Conservation (phyloP, 495 filamentous ascomycete species). For the Evernia prunastri region DNA sequence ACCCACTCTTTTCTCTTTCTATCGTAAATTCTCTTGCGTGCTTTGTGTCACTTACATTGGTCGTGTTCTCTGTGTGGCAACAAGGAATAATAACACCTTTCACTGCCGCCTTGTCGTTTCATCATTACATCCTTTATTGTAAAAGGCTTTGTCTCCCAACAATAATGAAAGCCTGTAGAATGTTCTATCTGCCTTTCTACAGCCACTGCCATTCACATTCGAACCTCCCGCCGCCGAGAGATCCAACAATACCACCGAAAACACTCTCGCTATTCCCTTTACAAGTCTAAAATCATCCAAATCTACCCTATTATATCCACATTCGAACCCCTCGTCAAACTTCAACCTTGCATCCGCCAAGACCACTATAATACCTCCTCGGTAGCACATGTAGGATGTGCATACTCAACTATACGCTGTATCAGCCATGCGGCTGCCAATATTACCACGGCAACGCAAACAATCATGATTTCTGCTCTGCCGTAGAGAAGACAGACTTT, state of each 20-base stretch:
- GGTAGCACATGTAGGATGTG: neutral
- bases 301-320: neutral
- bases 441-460: neutral
- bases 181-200: too few species aligned
- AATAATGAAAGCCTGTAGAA: neutral
- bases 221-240: too few species aligned
- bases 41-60: neutral
- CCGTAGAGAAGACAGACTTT: too few species aligned
- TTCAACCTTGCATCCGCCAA: neutral
- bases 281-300: neutral
- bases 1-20: neutral
- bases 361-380: neutral
- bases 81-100: neutral
- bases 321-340: neutral
- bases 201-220: too few species aligned
- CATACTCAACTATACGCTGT: neutral
- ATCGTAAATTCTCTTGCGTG: neutral
- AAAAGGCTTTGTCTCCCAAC: neutral
- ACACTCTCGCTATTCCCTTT: neutral
- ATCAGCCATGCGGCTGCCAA: neutral
- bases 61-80: neutral
- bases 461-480: neutral
- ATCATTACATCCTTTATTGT: neutral
- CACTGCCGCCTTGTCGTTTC: neutral
- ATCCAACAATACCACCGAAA: neutral